phyloP scores from a whole-genome alignment of 257 asterid genomes.

The Nicotiana attenuata region DNA sequence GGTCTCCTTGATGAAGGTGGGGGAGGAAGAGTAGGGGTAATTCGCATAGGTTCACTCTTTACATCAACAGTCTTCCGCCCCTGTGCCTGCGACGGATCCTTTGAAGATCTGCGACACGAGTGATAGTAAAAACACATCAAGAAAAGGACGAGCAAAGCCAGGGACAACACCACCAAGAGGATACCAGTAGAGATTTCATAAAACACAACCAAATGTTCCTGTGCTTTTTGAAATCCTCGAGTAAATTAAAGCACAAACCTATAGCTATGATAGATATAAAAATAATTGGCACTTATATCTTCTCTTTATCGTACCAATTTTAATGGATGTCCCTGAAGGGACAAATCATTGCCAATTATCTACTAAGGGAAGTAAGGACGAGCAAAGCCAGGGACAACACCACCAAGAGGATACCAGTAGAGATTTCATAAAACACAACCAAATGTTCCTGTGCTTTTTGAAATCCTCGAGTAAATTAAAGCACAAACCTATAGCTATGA shows the following conservation, averaged over 20 bases:
- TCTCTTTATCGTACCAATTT: not conserved
- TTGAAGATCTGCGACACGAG: slow-evolving; percentile 49
- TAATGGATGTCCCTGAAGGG: not conserved
- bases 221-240: not conserved
- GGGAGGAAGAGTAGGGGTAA: slow-evolving; percentile 64
- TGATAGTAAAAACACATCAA: not conserved
- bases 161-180: not conserved
- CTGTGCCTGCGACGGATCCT: slow-evolving; percentile 65
- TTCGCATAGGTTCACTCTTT: slow-evolving; percentile 32
- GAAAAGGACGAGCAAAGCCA: not conserved
- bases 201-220: not conserved
- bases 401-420: not conserved
- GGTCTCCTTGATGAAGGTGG: slow-evolving; percentile 72
- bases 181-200: not conserved
- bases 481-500: not conserved
- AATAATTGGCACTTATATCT: not conserved
- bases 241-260: not conserved
- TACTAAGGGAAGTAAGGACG: too few relatives aligned
- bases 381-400: not conserved
- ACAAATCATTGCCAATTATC: not conserved
- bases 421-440: not conserved
- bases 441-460: not conserved
- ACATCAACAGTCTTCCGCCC: slow-evolving; percentile 40
- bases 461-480: not conserved
- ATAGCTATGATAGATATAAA: not conserved